Evolutionary conservation across 1,284 basidiomycete species (phyloP), one percentile per base, ranked within the genome.

Genomic region (Cryptococcus sp.): DNA sequence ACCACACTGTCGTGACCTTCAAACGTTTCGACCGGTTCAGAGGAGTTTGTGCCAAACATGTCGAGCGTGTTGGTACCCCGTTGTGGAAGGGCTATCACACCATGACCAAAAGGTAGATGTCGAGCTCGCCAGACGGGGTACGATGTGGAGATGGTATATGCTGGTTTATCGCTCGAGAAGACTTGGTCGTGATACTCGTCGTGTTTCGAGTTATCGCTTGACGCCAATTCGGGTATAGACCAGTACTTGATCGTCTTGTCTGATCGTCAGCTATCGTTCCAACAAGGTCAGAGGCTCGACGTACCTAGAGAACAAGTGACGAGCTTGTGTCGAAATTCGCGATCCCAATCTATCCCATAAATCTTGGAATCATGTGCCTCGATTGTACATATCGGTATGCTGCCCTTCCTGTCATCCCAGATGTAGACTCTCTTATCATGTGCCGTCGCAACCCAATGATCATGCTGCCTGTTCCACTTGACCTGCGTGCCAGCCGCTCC

Each of bases 91-190:
- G 87, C 87, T 51, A 98, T 75, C 18, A 97, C 77, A 18, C 95
- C 95, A 28, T 81, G 77, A 2, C 94, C 94, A 65, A 98, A 98
- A 0, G 95, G 94, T 3, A 97, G 73, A 68, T 92, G 82, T 34
- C 94, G 78, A 0, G 94, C 94, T 32, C 94, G 79, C 91, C 93
- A 97, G 0, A 98, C 86, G 0, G 94, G 94, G 63, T 95, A 90
- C 1, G 78, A 75, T 0, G 93, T 94, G 42, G 78, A 73, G 52
- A 92, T 88, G 4, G 75, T 79, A 3, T 77, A 74, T 25, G 74
- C 76, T 1, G 86, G 83, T 46, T 77, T 68, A 7, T 68, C 51
- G 10, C 59, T 60, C 3, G 66, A 56, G 3, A 51, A 31, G 5
- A 62, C 40, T 5, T 49, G 4, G 21, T 48, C 54, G 14, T 59